Evolutionary conservation across 805 yeast genomes (phyloP).

Genomic region (Saccharomycopsis vini): DNA sequence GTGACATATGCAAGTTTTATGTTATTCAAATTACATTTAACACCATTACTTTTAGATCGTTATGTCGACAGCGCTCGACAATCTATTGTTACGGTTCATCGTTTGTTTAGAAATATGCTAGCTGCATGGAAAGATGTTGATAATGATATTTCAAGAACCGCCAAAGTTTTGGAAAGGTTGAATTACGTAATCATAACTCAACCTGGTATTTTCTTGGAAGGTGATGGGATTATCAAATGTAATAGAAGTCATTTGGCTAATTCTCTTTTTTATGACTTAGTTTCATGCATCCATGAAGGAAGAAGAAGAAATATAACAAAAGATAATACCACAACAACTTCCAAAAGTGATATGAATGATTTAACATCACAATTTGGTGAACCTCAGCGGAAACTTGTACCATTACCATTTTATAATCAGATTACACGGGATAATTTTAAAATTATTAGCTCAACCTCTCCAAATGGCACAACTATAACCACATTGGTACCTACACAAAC

Average conservation of each 20-base stretch:
- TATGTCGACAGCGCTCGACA: conserved; percentile 86
- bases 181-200: conserved; percentile 81
- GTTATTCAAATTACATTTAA: conserved; percentile 71
- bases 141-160: conserved; percentile 85
- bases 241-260: conserved; percentile 93
- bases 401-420: conserved; percentile 85
- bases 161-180: conserved; percentile 80
- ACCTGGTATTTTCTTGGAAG: conserved; percentile 58
- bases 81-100: conserved; percentile 85
- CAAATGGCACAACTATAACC: conserved; percentile 87
- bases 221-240: conserved; percentile 68
- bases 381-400: conserved; percentile 39
- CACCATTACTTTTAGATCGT: conserved; percentile 56
- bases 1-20: conserved; percentile 72
- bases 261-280: conserved; percentile 81
- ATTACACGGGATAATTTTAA: conserved; percentile 84
- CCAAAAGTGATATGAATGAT: conserved; percentile 17
- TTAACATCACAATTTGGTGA: too few species aligned
- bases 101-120: conserved; percentile 76
- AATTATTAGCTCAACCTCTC: conserved; percentile 77
- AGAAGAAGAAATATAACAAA: conserved; percentile 58
- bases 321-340: too few species aligned
- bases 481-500: conserved; percentile 80
- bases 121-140: conserved; percentile 89
- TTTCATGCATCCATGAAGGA: conserved; percentile 93